A percentile compares a stretch with the other conserved stretches of the same genome.
These are phyloP conservation scores for Nicotiana sylvestris DNA, from an alignment of 257 asterid species.

Conservation along the genomic window DNA sequence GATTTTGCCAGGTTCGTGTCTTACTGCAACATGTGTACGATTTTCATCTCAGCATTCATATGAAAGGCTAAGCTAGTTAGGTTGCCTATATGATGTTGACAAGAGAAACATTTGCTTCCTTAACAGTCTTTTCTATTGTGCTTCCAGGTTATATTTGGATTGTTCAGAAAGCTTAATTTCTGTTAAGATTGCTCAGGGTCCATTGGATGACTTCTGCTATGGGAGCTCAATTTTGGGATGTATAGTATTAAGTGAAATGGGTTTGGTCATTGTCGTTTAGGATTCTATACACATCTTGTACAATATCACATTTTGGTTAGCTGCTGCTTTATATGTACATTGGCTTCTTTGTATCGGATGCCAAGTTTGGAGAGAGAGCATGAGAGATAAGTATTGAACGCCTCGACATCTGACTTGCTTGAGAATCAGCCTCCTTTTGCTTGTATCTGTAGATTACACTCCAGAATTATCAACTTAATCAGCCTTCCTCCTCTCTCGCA, in stretches of 20 bases:
- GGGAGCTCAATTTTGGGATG: not conserved
- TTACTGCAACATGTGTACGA: not conserved
- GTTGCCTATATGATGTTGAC: not conserved
- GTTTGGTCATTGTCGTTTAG: not conserved
- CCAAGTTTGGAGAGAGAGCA: no score
- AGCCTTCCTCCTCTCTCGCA: no score
- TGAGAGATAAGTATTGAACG: no score
- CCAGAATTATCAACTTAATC: no score
- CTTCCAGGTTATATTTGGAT: not conserved
- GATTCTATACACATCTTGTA: not conserved
- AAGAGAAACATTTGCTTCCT: not conserved
- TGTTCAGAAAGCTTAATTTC: not conserved
- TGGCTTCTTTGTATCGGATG: no score
- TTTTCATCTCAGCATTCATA: not conserved
- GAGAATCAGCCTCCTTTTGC: no score
- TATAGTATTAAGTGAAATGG: not conserved
- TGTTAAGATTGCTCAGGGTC: not conserved
- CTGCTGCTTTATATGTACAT: no score
- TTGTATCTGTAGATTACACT: no score
- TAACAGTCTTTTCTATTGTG: not conserved
- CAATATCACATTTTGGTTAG: no score
- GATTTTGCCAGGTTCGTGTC: not conserved
- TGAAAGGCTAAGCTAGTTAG: not conserved
- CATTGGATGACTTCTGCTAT: not conserved
- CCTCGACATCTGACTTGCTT: no score